Base-by-base conservation (phyloP, 768 basidiomycete genomes). In the Collybiopsis luxurians region DNA sequence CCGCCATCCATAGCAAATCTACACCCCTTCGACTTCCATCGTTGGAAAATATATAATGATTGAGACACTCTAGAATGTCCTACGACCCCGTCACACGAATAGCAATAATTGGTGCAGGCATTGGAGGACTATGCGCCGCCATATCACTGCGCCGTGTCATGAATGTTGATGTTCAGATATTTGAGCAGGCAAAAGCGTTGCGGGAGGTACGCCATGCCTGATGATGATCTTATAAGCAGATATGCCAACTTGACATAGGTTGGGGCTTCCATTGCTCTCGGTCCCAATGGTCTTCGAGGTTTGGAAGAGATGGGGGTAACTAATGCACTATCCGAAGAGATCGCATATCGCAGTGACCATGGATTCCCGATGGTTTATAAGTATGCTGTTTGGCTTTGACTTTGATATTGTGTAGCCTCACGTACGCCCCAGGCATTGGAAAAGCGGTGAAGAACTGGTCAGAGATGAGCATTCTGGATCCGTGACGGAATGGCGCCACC, bases 281-380 rank as follows among this genome's bases (percentile, higher is more conserved):
- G 50, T 26, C 50, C 50, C 50, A 51, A 51, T 39, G 50, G 50
- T 24, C 21, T 51, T 23, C 31, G 50, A 13, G 50, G 50, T 6
- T 24, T 51, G 36, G 50, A 39, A 39, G 50, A 36, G 26, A 51
- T 51, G 34, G 50, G 50, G 12, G 50, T 34, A 39, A 11, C 13
- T 11, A 51, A 51, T 39, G 36, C 50, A 17, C n/a, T n/a, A 4
- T 21, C 19, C 3, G 50, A 39, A 2, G 50, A 51, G 17, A 51
- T 51, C 24, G 36, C 31, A 15, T 51, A 36, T 26, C 50, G 50
- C 11, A 51, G 50, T 26, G 23, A 36, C 17, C 50, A 51, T 51
- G 50, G 50, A 12, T 51, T 4, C 15, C 50, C 50, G 7, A 51
- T 51, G 50, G 50, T 51, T 39, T 39, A 51, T 13, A 51, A 17